A percentile compares a stretch with the other conserved stretches of the same genome.
Conservation (phyloP, 1,284 basidiomycete species). For the Flammula alnicola region DNA sequence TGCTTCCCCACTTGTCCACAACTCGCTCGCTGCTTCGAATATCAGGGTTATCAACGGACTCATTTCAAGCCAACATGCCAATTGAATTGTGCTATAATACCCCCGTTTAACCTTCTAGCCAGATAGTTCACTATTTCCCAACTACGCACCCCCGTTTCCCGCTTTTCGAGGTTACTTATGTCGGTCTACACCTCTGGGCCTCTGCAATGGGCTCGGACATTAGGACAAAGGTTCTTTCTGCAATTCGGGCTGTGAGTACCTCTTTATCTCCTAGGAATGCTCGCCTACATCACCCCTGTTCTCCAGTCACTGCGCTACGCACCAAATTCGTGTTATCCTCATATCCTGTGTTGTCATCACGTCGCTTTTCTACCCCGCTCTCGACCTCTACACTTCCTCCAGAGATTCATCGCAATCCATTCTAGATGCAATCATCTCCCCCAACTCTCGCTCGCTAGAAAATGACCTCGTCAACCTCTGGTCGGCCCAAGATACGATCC, state of each 20-base stretch:
- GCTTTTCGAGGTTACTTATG: slow-evolving; percentile 36
- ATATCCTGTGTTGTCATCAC: slow-evolving; percentile 95
- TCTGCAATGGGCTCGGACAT: slow-evolving; percentile 41
- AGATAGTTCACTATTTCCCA: too few relatives aligned
- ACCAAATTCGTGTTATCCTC: slow-evolving; percentile 92
- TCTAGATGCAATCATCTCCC: slow-evolving; percentile 63
- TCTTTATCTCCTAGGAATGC: slow-evolving; percentile 4
- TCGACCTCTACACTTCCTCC: slow-evolving; percentile 82
- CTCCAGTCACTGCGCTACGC: slow-evolving; percentile 80
- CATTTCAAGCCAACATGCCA: neutral
- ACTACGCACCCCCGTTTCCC: neutral
- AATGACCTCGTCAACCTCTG: slow-evolving; percentile 73
- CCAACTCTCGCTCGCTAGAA: slow-evolving; percentile 53
- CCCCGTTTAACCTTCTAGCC: too few relatives aligned
- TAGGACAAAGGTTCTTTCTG: slow-evolving; percentile 61
- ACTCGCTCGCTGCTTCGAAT: too few relatives aligned
- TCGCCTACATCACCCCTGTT: slow-evolving; percentile 11
- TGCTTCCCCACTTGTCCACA: too few relatives aligned
- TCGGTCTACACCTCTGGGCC: slow-evolving; percentile 32
- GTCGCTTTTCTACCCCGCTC: slow-evolving; percentile 91
- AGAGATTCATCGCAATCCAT: slow-evolving; percentile 68
- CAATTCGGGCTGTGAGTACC: slow-evolving; percentile 75
- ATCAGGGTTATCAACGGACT: too few relatives aligned
- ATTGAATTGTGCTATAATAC: slow-evolving; percentile 3
- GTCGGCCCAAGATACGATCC: slow-evolving; percentile 64